phyloP scores from a whole-genome alignment of 148 eudicot genomes.

The Simmondsia chinensis region DNA sequence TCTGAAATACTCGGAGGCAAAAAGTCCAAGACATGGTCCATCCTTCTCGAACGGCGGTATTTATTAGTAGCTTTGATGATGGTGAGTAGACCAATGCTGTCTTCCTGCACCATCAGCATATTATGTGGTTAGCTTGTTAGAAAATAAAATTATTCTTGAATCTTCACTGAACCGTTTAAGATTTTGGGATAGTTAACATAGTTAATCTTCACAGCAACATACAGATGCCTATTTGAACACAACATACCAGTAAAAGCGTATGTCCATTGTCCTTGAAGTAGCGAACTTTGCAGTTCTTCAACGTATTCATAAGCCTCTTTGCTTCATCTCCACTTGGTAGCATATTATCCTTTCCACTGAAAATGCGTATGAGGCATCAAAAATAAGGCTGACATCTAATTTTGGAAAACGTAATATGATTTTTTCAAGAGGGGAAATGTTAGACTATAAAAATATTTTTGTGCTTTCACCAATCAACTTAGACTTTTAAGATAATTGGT shows the following conservation, averaged over 20 bases:
- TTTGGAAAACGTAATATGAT: too few relatives aligned
- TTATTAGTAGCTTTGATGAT: slow-evolving; percentile 57
- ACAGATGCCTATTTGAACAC: background rate
- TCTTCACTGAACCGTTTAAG: too few relatives aligned
- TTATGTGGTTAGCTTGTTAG: too few relatives aligned
- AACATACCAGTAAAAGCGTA: slow-evolving; percentile 76
- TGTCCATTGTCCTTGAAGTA: slow-evolving; percentile 84
- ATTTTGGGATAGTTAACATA: too few relatives aligned
- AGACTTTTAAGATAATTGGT: too few relatives aligned
- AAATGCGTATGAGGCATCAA: slow-evolving; percentile 11
- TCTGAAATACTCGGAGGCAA: slow-evolving; percentile 78
- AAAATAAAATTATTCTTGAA: too few relatives aligned
- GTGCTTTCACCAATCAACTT: too few relatives aligned
- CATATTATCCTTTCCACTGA: slow-evolving; percentile 94
- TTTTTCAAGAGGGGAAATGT: too few relatives aligned
- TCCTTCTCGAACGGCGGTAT: slow-evolving; percentile 65
- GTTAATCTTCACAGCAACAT: background rate
- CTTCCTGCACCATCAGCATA: slow-evolving; percentile 76
- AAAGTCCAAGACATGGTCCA: slow-evolving; percentile 51
- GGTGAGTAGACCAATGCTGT: slow-evolving; percentile 71
- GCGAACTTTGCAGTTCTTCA: slow-evolving; percentile 60
- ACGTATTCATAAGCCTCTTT: slow-evolving; percentile 40
- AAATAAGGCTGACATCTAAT: background rate
- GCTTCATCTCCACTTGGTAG: slow-evolving; percentile 91
- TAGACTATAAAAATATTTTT: too few relatives aligned